Evolutionary conservation across 306 rosid genomes (phyloP).

Genomic region (Arachis hypogaea): DNA sequence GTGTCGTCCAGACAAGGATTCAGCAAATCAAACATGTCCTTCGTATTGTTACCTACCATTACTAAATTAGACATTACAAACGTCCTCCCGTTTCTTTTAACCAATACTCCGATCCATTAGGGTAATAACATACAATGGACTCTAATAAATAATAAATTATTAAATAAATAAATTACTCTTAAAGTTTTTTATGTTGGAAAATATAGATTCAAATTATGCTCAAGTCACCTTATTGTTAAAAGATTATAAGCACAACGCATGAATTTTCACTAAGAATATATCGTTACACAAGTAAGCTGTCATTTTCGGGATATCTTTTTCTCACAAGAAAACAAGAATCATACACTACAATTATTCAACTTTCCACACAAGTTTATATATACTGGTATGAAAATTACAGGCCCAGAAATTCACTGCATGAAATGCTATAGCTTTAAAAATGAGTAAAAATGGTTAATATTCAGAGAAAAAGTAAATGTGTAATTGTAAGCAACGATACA

Average conservation of each 20-base stretch:
- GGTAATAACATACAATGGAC: too few species aligned
- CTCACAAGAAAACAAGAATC: constrained; percentile 13
- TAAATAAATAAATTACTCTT: background rate
- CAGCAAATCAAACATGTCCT: background rate
- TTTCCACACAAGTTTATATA: too few species aligned
- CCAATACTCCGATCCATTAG: too few species aligned
- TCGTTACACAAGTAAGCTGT: constrained; percentile 46
- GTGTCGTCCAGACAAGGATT: background rate
- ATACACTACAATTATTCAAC: background rate
- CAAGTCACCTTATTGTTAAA: constrained; percentile 10
- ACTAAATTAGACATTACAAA: background rate
- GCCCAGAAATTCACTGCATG: too few species aligned
- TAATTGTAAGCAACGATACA: too few species aligned
- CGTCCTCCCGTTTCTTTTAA: too few species aligned
- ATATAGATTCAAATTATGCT: constrained; percentile 25
- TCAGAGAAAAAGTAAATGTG: too few species aligned
- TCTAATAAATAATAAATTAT: too few species aligned
- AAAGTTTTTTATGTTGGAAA: constrained; percentile 10
- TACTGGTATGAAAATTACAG: too few species aligned
- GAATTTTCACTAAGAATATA: constrained; percentile 34
- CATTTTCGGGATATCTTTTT: constrained; percentile 24
- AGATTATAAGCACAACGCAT: background rate
- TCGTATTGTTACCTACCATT: background rate
- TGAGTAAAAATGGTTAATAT: too few species aligned
- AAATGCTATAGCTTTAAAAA: too few species aligned